phyloP scores from a whole-genome alignment of 805 yeast species.

The Nakazawaea molendinolei region DNA sequence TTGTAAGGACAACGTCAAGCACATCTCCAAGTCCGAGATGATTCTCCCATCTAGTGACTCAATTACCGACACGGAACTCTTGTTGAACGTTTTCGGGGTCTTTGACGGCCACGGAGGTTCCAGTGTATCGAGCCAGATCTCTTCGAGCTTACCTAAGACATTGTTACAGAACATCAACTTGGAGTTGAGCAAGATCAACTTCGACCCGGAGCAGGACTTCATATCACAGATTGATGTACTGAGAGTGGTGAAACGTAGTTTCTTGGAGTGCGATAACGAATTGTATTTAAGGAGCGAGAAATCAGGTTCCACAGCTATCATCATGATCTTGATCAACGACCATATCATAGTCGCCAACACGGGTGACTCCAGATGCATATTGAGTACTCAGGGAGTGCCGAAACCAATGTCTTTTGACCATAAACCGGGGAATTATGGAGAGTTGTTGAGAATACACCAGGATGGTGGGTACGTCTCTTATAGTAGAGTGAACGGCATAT shows the following conservation, averaged over 20 bases:
- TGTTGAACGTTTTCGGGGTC: conserved; percentile 51
- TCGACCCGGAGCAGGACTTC: background rate
- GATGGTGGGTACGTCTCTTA: conserved; percentile 58
- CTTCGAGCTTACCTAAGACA: conserved; percentile 32
- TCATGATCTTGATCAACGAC: conserved; percentile 36
- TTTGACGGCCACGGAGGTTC: conserved; percentile 84
- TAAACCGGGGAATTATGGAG: conserved; percentile 54
- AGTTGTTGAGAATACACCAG: conserved; percentile 46
- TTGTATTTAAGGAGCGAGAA: conserved; percentile 33
- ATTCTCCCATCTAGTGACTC: background rate
- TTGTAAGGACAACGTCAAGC: background rate
- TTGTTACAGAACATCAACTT: conserved; percentile 26
- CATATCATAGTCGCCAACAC: conserved; percentile 55
- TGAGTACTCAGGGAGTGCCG: conserved; percentile 45
- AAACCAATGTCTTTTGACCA: conserved; percentile 64
- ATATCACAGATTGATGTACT: conserved; percentile 22
- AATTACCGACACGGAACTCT: conserved; percentile 10
- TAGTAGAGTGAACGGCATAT: conserved; percentile 53
- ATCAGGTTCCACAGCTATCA: conserved; percentile 49
- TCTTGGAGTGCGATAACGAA: conserved; percentile 37
- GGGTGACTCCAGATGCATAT: conserved; percentile 69
- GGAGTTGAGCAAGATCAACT: conserved; percentile 3
- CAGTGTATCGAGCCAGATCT: conserved; percentile 48
- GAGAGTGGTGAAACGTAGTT: conserved; percentile 32
- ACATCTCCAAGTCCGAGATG: background rate